Evolutionary conservation across 495 filamentous ascomycete species (phyloP).

Genomic region (Filosporella fistucella): DNA sequence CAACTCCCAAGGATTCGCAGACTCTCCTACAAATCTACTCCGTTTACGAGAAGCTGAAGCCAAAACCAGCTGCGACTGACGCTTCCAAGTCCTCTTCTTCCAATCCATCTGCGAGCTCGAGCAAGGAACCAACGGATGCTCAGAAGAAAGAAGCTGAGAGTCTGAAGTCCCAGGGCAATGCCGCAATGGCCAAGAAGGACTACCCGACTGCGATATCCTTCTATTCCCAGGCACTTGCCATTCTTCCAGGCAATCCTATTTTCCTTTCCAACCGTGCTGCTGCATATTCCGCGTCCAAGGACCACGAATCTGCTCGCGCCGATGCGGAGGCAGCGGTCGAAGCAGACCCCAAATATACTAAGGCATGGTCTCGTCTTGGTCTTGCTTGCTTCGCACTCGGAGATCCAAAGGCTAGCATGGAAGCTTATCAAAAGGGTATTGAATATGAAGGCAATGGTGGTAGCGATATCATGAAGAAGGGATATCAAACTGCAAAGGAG

Average conservation of each 20-base stretch:
- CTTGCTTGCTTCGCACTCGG: conserved; percentile 86
- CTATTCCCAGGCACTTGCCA: conserved; percentile 77
- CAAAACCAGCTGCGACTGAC: conserved; percentile 45
- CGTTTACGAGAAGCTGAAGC: conserved; percentile 93
- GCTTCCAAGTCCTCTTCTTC: conserved; percentile 24
- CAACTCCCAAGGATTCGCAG: conserved; percentile 69
- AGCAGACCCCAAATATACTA: conserved; percentile 88
- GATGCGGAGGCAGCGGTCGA: conserved; percentile 87
- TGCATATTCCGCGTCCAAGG: conserved; percentile 72
- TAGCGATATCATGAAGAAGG: conserved; percentile 84
- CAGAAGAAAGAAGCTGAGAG: conserved; percentile 74
- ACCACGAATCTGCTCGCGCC: conserved; percentile 73
- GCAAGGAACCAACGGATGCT: conserved; percentile 39
- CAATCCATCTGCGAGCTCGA: conserved; percentile 25
- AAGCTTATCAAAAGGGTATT: conserved; percentile 90
- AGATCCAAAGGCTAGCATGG: conserved; percentile 86
- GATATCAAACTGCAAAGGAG: conserved; percentile 84
- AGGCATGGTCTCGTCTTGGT: conserved; percentile 90
- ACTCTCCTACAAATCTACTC: conserved; percentile 85
- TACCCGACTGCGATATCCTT: conserved; percentile 73
- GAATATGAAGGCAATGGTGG: conserved; percentile 92
- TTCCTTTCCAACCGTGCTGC: conserved; percentile 97
- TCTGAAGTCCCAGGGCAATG: conserved; percentile 88
- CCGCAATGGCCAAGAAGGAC: conserved; percentile 89
- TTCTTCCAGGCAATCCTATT: conserved; percentile 84